Evolutionary conservation across 2,329 filamentous ascomycete species (phyloP), one percentile per base, ranked within the genome.

Genomic region (Calcarisporium arbuscula): DNA sequence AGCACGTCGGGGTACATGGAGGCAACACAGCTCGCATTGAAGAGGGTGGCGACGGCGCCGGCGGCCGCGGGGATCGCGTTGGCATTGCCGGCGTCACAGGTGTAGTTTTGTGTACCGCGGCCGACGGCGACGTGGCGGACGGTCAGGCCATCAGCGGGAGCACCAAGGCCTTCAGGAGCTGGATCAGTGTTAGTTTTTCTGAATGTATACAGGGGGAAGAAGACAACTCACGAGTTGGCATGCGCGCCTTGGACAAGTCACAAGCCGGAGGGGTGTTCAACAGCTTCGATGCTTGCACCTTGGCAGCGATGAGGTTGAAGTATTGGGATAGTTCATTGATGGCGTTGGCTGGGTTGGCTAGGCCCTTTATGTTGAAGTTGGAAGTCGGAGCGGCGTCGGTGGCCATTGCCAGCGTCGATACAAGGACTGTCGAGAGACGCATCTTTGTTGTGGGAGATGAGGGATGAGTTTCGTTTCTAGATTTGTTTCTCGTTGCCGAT

Each of bases 71-170:
- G 89, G 0, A 62, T 63, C 1, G 77, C 72, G 4, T 72, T 73
- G 2, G 74, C 54, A 47, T 82, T 74, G 42, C 61, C 61, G 35
- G 71, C 64, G 39, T 74, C 67, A 68, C 90, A 95, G 33, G 86
- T 94, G 68, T 95, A 96, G 72, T 95, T 95, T 65, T 95, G 81
- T 7, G 85, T 92, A 40, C 90, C 90, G 28, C 86, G 81, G 50
- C 90, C 90, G 42, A 95, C 68, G 53, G 83, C 85, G 35, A 95
- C 82, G 60, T 94, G 85, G 53, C 77, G 73, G 32, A 94, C 69
- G 4, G 54, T 65, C 19, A 85, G 66, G 36, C 80, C 83, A 6
- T 65, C 46, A 1, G 75, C 62, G 11, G 78, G 77, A 7, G 67
- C 44, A 11, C 82, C 78, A 6, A 94, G 70, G 12, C 74, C 63